Conservation (phyloP, 495 filamentous ascomycete genomes). For the Sordaria brevicollis region DNA sequence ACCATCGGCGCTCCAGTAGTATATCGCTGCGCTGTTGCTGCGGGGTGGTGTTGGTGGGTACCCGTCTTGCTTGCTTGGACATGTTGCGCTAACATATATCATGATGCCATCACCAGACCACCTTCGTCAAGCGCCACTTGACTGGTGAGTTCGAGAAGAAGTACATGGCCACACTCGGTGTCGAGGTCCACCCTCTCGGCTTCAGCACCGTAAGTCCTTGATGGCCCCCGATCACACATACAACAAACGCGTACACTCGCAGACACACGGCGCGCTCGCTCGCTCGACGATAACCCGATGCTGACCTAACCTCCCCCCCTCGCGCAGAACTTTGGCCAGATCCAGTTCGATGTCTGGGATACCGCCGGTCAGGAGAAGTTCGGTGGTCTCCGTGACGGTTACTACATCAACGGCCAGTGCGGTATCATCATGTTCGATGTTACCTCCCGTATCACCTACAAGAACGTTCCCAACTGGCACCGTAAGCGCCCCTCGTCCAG, state of each 20-base stretch:
- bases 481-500: constrained; percentile 51
- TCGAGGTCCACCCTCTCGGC: constrained; percentile 92
- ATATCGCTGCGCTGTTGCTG: constrained; percentile 16
- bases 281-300: constrained; percentile 4
- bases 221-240: constrained; percentile 6
- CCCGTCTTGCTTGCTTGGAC: not conserved
- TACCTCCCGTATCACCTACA: constrained; percentile 99
- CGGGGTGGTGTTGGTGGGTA: constrained; percentile 12
- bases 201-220: constrained; percentile 75
- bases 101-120: constrained; percentile 54
- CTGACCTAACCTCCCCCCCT: constrained; percentile 16
- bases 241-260: not conserved
- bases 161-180: constrained; percentile 99
- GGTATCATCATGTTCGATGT: constrained; percentile 99
- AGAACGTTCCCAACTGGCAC: constrained; percentile 99
- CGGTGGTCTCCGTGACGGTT: constrained; percentile 97
- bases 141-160: constrained; percentile 99
- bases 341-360: constrained; percentile 99
- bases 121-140: constrained; percentile 99
- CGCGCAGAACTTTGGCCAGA: constrained; percentile 77
- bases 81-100: constrained; percentile 17
- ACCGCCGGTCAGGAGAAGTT: constrained; percentile 99
- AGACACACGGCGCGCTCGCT: constrained; percentile 4
- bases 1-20: not conserved
- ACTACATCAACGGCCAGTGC: constrained; percentile 99